Base-by-base conservation (phyloP, 768 basidiomycete genomes). In the Auricularia sp. region DNA sequence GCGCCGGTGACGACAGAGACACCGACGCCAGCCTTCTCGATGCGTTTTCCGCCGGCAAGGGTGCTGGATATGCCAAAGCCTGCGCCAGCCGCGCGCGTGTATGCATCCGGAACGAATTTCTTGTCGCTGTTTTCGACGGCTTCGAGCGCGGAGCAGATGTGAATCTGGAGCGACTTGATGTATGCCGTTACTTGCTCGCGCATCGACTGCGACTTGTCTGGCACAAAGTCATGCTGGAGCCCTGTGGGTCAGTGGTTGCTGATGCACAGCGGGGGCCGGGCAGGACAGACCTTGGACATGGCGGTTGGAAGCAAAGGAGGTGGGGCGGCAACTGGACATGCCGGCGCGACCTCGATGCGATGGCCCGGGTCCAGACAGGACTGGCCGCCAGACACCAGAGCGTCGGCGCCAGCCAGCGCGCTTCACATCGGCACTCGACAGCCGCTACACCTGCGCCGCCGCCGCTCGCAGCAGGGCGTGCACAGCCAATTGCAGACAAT, bases 21-120 rank as follows among this genome's bases (percentile, higher is more conserved):
- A 77, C 97, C 98, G 59, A 98, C 92, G 1, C 97, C 96, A 3
- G 90, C 96, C 75, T 98, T 98, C 75, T 98, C 96, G 69, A 98
- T 65, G 67, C 51, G 65, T 65, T 68, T 59, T 63, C 35, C 63
- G 6, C 79, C 82, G 67, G 89, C 39, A 47, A 47, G 61, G 67
- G 62, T 44, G 56, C 69, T 61, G n/a, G 73, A 67, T 47, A 70
- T 72, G 39, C 72, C 71, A 33, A 71, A 69, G 42, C 74, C 74
- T 21, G 68, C 68, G 3, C 71, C 70, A 63, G 75, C 72, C 34
- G 77, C 73, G 77, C 61, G 85, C 68, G 70, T 88, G 89, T 66
- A 85, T 70, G 90, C 89, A 91, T 65, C 64, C 5, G 24, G 13
- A 18, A 65, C 18, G 42, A 65, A 65, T 34, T 61, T 65, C n/a